These are phyloP conservation scores for Salix koriyanagi DNA, from an alignment of 345 rosid genomes.

Conservation along the genomic window DNA sequence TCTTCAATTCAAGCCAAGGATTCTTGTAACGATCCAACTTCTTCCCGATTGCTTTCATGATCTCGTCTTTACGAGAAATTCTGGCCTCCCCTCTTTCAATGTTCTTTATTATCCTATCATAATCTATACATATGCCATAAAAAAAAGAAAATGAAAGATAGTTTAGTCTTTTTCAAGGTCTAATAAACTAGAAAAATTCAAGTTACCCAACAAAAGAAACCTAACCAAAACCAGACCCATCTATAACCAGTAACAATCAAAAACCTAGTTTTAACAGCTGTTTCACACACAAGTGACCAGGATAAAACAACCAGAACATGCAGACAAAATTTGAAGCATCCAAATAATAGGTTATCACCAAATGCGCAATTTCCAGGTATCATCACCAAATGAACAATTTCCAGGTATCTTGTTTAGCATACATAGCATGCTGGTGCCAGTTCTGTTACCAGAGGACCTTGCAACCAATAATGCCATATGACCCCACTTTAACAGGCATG, in stretches of 20 bases:
- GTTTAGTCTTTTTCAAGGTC: neutral
- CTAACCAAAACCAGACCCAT: neutral
- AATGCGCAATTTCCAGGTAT: no score
- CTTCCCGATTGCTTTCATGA: conserved; percentile 98
- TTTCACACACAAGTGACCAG: neutral
- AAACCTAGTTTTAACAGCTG: neutral
- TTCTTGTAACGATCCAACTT: conserved; percentile 96
- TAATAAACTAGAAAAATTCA: neutral
- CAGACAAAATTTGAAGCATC: neutral
- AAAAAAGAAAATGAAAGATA: neutral
- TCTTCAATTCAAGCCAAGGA: conserved; percentile 96
- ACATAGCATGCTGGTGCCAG: neutral
- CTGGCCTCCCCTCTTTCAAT: conserved; percentile 97
- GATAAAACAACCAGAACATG: neutral
- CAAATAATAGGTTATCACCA: neutral
- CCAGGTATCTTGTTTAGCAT: neutral
- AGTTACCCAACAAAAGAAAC: neutral
- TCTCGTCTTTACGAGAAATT: conserved; percentile 93
- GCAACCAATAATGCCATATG: neutral
- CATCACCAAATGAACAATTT: neutral
- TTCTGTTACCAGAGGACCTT: neutral
- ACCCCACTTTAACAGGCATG: neutral
- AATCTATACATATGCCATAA: conserved; percentile 43
- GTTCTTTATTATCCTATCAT: conserved; percentile 92
- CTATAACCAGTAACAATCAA: neutral